A percentile compares a stretch with the other conserved stretches of the same genome.
phyloP scores from a whole-genome alignment of 2,329 filamentous ascomycete genomes.

The Cryphonectria parasitica region DNA sequence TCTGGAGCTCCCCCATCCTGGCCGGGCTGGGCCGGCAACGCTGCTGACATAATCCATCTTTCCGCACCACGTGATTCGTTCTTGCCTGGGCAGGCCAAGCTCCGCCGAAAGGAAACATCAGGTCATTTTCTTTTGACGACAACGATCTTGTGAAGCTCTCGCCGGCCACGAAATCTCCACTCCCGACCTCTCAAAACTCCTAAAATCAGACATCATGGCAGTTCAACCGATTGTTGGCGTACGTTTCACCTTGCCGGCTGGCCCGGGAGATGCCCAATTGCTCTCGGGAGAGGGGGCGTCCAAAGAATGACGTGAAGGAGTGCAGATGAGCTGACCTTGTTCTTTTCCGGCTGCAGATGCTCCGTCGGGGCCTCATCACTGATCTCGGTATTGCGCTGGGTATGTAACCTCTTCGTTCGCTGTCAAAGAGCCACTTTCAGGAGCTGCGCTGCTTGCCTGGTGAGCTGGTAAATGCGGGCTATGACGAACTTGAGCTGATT shows the following conservation, averaged over 20 bases:
- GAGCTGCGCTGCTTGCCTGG: background rate
- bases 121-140: slow-evolving; percentile 24
- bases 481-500: slow-evolving; percentile 40
- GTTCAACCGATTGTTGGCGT: slow-evolving; percentile 63
- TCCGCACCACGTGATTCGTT: slow-evolving; percentile 18
- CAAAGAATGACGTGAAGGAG: slow-evolving; percentile 5
- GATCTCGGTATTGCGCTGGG: slow-evolving; percentile 61
- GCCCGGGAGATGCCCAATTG: slow-evolving; percentile 6
- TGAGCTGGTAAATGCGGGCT: background rate
- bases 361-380: slow-evolving; percentile 61
- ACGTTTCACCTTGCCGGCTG: slow-evolving; percentile 42
- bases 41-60: slow-evolving; percentile 14
- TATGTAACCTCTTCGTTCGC: slow-evolving; percentile 42
- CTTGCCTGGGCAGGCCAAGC: slow-evolving; percentile 3
- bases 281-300: slow-evolving; percentile 7
- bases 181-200: slow-evolving; percentile 23
- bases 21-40: slow-evolving; percentile 13
- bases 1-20: background rate
- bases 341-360: slow-evolving; percentile 50
- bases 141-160: background rate
- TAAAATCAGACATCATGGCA: slow-evolving; percentile 48
- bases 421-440: background rate
- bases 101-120: slow-evolving; percentile 23
- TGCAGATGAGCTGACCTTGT: slow-evolving; percentile 40
- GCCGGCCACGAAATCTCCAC: slow-evolving; percentile 26